Percentiles rank a stretch among this genome's conserved stretches.
These are phyloP conservation scores for Wickerhamiella qilinensis DNA, from an alignment of 805 yeast genomes.

Conservation along the genomic window DNA sequence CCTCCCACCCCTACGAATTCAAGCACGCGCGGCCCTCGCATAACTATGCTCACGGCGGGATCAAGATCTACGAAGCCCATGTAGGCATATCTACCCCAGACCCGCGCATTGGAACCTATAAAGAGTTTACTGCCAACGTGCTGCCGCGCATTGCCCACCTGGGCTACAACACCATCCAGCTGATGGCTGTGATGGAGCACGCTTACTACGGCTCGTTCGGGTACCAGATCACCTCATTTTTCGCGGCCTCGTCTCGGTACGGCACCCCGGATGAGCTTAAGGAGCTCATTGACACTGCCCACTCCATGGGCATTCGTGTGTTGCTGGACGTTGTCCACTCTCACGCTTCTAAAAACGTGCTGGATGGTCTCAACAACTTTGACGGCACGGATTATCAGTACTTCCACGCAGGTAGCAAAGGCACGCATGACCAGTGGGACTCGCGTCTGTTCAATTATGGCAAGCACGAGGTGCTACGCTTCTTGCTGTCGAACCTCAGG, in stretches of 20 bases:
- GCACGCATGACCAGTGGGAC: conserved; percentile 87
- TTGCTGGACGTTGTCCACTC: conserved; percentile 88
- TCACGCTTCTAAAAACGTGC: conserved; percentile 87
- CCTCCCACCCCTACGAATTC: conserved; percentile 41
- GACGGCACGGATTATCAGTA: conserved; percentile 94
- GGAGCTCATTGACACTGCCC: conserved; percentile 83
- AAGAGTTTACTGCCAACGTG: conserved; percentile 63
- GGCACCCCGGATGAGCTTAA: conserved; percentile 94
- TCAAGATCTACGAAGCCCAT: conserved; percentile 84
- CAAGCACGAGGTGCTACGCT: conserved; percentile 77
- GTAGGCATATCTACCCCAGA: conserved; percentile 84
- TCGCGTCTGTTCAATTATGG: conserved; percentile 90
- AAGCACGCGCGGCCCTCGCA: conserved; percentile 53
- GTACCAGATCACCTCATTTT: conserved; percentile 88
- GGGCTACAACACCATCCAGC: conserved; percentile 85
- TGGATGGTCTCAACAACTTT: conserved; percentile 81
- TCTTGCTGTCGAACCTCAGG: conserved; percentile 68
- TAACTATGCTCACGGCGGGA: conserved; percentile 15
- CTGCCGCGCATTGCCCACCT: conserved; percentile 72
- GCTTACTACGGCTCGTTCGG: conserved; percentile 97
- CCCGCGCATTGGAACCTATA: conserved; percentile 68
- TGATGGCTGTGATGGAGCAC: conserved; percentile 98
- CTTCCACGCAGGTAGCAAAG: conserved; percentile 84
- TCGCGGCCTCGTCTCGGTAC: conserved; percentile 75
- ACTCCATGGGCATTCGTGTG: conserved; percentile 70